Evolutionary conservation across 1,139 yeast species (phyloP).

Genomic region (Casaregolazyma lundiana): DNA sequence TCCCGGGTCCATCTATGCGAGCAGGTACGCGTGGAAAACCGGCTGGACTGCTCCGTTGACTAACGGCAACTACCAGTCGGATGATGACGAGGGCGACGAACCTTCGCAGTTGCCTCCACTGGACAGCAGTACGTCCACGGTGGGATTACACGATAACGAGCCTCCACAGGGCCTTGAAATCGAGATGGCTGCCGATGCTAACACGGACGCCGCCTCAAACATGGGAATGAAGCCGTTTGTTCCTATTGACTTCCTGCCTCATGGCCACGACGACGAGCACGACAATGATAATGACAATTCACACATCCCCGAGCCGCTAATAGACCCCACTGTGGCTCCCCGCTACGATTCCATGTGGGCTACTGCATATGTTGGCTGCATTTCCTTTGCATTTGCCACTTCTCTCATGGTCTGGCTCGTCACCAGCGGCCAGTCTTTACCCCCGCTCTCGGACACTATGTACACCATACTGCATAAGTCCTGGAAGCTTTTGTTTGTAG

Average conservation of each 20-base stretch:
- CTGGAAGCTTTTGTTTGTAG: constrained; percentile 26
- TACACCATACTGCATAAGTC: constrained; percentile 31
- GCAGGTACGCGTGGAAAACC: constrained; percentile 20
- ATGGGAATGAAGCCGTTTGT: constrained; percentile 22
- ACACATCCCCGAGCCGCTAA: constrained; percentile 18
- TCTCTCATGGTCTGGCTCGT: constrained; percentile 33
- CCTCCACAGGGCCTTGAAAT: constrained; percentile 27
- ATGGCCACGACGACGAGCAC: constrained; percentile 11
- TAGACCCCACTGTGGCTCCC: constrained; percentile 17
- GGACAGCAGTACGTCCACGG: constrained; percentile 12
- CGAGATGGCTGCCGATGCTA: constrained; percentile 14
- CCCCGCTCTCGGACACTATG: constrained; percentile 34
- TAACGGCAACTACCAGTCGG: constrained; percentile 7
- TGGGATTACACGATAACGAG: constrained; percentile 20
- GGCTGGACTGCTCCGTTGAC: not conserved
- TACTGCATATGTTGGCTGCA: constrained; percentile 26
- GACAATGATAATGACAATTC: constrained; percentile 12
- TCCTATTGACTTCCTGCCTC: constrained; percentile 21
- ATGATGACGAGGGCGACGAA: constrained; percentile 17
- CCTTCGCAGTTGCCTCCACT: constrained; percentile 12
- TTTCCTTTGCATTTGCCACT: constrained; percentile 34
- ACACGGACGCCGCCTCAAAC: constrained; percentile 2
- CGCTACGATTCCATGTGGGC: constrained; percentile 32
- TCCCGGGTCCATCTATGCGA: constrained; percentile 20
- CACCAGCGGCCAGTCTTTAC: constrained; percentile 24